A percentile compares a stretch with the other conserved stretches of the same genome.
Evolutionary conservation across 495 filamentous ascomycete species (phyloP).

Genomic region (Lepidopterella palustris): DNA sequence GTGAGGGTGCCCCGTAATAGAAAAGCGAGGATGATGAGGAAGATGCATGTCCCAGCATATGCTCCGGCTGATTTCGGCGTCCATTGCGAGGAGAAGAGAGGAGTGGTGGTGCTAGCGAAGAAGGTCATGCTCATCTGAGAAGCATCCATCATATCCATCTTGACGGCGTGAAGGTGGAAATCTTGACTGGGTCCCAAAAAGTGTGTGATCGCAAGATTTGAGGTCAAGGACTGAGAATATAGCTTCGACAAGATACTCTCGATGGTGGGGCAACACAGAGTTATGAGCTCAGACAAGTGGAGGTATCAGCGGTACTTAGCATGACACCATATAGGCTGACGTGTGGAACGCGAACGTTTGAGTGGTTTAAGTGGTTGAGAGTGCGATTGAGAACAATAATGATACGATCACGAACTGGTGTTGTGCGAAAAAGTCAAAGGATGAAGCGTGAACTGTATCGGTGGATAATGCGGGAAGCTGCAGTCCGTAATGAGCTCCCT

Average conservation of each 20-base stretch:
- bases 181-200: not conserved
- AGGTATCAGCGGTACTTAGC: not conserved
- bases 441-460: not conserved
- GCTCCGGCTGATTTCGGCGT: constrained; percentile 56
- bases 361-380: not conserved
- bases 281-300: not conserved
- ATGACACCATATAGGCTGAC: not conserved
- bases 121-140: constrained; percentile 46
- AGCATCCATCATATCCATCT: constrained; percentile 12
- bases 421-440: no score
- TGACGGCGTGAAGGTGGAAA: constrained; percentile 17
- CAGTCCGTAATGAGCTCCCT: not conserved
- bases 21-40: constrained; percentile 67
- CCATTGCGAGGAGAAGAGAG: constrained; percentile 71
- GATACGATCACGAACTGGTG: not conserved
- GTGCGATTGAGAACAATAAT: not conserved
- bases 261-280: not conserved
- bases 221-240: not conserved
- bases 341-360: not conserved
- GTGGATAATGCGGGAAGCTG: constrained; percentile 1
- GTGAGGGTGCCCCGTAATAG: constrained; percentile 64
- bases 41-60: constrained; percentile 85
- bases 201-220: not conserved
- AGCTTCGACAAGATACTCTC: not conserved
- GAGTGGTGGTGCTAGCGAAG: constrained; percentile 55